These are phyloP conservation scores for Leccinum pallidistipes DNA, from an alignment of 1,284 basidiomycete species.

Conservation along the genomic window DNA sequence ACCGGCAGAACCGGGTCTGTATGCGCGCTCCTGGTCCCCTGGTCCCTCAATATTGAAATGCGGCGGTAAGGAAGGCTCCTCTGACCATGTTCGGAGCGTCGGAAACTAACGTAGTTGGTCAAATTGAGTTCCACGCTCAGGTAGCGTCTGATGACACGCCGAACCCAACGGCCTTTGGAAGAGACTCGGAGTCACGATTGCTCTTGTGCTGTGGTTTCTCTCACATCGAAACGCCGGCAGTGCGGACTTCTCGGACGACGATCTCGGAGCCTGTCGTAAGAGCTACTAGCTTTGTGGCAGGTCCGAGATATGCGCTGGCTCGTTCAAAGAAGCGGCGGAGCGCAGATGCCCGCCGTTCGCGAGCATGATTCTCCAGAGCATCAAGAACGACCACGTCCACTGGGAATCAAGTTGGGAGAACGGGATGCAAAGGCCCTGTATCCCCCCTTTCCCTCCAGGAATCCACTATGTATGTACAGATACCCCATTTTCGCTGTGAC, in stretches of 20 bases:
- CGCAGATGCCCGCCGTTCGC: background rate
- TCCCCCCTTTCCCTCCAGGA: slow-evolving; percentile 1
- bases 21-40: background rate
- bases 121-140: background rate
- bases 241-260: slow-evolving; percentile 7
- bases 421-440: background rate
- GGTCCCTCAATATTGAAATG: background rate
- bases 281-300: slow-evolving; percentile 1
- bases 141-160: slow-evolving; percentile 1
- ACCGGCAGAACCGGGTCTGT: background rate
- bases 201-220: background rate
- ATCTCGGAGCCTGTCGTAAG: slow-evolving; percentile 2
- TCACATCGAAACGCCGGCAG: slow-evolving; percentile 1
- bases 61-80: background rate
- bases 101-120: background rate
- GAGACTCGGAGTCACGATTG: background rate
- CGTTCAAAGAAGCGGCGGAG: background rate
- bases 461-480: background rate
- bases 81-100: background rate
- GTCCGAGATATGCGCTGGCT: background rate
- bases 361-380: slow-evolving; percentile 1
- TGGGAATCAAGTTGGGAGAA: slow-evolving; percentile 8
- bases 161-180: slow-evolving; percentile 2
- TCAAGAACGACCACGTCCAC: background rate
- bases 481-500: background rate